Evolutionary conservation across 768 basidiomycete species (phyloP), one percentile per base, ranked within the genome.

Genomic region (Leucosporidium scottii): DNA sequence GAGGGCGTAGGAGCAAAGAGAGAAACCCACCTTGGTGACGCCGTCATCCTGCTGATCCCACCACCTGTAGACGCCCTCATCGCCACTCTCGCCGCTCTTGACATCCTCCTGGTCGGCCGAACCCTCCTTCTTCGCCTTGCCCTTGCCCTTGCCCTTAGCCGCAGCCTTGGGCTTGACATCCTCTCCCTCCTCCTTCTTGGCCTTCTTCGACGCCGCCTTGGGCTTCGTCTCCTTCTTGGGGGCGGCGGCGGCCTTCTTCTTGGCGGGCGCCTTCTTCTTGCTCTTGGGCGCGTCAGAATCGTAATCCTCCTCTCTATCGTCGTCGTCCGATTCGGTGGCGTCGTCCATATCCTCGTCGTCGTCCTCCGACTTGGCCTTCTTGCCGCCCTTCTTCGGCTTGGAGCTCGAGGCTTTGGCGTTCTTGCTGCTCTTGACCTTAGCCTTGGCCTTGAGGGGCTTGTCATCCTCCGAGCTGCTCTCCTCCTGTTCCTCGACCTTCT

Each of bases 41-140:
- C 67, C 74, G 57, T 75, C 73, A 30, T 79, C 75, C 73, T 84
- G 80, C 67, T 82, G 79, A 74, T 92, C 89, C 94, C 93, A 96
- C 90, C 72, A 74, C 63, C 71, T 71, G 61, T 82, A 74, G 85
- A 84, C 70, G 34, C 34, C 34, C 66, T 75, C 74, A 81, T 81
- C 77, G 81, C 85, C 77, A 71, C 80, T 83, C 54, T 78, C 73
- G 31, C 34, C 34, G 10, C 53, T 76, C 61, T 76, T 76, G 36
- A 75, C 80, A 69, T 84, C 71, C 59, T 64, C 66, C 58, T 72
- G 72, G 20, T 81, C 75, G 85, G 85, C 70, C 61, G 72, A 72
- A 81, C 81, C 78, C 83, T 85, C 77, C 75, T 81, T 83, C 62
- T 76, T 68, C 15, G 49, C 77, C 68, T 76, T 77, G 39, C 76